These are phyloP conservation scores for Tylopilus subfusipes DNA, from an alignment of 768 basidiomycete species.

Conservation along the genomic window DNA sequence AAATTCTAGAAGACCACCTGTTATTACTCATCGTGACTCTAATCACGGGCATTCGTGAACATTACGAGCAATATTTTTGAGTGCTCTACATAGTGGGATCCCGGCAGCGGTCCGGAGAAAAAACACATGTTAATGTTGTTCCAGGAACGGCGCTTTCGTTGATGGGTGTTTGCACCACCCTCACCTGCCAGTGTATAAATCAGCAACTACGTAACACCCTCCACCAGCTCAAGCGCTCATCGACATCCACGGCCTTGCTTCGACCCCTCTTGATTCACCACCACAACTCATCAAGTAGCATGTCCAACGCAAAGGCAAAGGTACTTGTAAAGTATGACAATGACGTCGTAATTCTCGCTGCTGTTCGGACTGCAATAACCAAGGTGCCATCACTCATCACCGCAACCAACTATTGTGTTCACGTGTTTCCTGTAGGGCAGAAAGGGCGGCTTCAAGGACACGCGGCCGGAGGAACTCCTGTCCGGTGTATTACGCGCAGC, in stretches of 20 bases:
- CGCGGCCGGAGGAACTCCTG: slow-evolving; percentile 76
- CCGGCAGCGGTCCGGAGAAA: background rate
- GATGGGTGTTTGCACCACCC: background rate
- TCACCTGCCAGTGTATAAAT: background rate
- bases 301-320: slow-evolving; percentile 46
- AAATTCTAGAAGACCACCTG: no score
- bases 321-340: slow-evolving; percentile 71
- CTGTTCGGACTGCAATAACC: slow-evolving; percentile 87
- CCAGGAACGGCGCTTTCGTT: background rate
- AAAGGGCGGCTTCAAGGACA: slow-evolving; percentile 92
- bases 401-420: background rate
- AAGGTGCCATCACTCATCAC: slow-evolving; percentile 49
- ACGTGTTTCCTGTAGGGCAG: slow-evolving; percentile 46
- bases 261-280: background rate
- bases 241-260: background rate
- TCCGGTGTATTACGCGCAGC: slow-evolving; percentile 71
- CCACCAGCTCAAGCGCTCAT: no score
- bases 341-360: slow-evolving; percentile 88
- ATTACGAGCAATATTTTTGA: no score
- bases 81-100: no score
- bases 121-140: background rate
- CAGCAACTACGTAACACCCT: background rate
- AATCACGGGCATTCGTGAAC: no score
- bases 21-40: background rate
- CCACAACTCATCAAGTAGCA: slow-evolving; percentile 9